Percentiles rank a stretch among this genome's conserved stretches.
phyloP scores from a whole-genome alignment of 345 rosid species.

The Eucalyptus sideroxylon region DNA sequence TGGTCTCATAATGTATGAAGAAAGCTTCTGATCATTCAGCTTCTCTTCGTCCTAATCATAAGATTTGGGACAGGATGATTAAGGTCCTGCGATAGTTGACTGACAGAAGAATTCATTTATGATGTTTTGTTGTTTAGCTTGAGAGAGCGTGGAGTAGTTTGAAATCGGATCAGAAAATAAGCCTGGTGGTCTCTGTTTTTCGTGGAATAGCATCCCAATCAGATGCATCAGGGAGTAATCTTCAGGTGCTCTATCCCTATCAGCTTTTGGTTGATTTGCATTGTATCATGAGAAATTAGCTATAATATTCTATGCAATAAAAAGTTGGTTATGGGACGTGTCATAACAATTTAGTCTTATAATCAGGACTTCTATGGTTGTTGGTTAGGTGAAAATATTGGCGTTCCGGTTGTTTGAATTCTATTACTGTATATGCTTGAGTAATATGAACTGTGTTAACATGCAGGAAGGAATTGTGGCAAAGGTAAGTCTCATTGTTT shows the following conservation, averaged over 20 bases:
- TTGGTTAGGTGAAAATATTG: too few species aligned
- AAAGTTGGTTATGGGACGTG: too few species aligned
- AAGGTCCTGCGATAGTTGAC: background rate
- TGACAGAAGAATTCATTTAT: background rate
- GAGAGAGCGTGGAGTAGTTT: conserved; percentile 80
- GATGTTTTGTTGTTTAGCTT: conserved; percentile 21
- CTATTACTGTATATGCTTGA: too few species aligned
- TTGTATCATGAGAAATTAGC: background rate
- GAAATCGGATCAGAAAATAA: conserved; percentile 43
- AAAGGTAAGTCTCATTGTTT: too few species aligned
- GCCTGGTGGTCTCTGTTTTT: conserved; percentile 33
- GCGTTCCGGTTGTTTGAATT: too few species aligned
- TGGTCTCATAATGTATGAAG: background rate
- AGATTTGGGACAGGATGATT: background rate
- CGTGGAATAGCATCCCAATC: conserved; percentile 57
- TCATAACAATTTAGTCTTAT: too few species aligned
- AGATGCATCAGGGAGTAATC: conserved; percentile 12
- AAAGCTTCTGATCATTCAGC: background rate
- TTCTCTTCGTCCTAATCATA: background rate
- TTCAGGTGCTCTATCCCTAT: conserved; percentile 18
- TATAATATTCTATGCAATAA: background rate
- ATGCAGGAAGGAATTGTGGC: too few species aligned
- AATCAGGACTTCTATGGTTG: too few species aligned
- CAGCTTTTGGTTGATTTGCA: background rate
- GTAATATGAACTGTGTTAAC: too few species aligned